These are phyloP conservation scores for Penicillium decumbens DNA, from an alignment of 2,329 filamentous ascomycete species.

Conservation along the genomic window DNA sequence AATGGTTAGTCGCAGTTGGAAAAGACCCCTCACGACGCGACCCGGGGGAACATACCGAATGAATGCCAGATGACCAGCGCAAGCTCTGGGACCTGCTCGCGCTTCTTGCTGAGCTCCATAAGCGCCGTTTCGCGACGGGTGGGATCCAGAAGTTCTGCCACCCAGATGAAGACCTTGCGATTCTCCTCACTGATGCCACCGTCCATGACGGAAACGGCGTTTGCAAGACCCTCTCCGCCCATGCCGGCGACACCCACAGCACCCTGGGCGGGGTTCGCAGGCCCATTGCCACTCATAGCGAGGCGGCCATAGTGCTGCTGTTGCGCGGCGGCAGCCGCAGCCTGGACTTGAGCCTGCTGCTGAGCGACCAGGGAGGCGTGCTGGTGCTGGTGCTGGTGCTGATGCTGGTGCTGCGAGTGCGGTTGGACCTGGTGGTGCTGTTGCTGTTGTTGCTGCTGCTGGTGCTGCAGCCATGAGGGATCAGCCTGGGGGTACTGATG, in stretches of 20 bases:
- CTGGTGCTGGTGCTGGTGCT: constrained; percentile 38
- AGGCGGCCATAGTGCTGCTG: constrained; percentile 67
- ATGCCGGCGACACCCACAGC: constrained; percentile 45
- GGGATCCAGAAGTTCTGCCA: constrained; percentile 84
- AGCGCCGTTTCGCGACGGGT: constrained; percentile 83
- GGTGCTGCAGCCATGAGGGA: constrained; percentile 42
- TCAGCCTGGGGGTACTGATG: constrained; percentile 50
- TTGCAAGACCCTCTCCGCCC: constrained; percentile 39
- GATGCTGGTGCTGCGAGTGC: constrained; percentile 37
- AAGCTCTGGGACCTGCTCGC: constrained; percentile 94
- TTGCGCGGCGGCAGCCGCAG: constrained; percentile 42
- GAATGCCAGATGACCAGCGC: constrained; percentile 98
- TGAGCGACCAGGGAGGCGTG: constrained; percentile 45
- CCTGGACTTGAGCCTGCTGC: constrained; percentile 54
- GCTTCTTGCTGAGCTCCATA: constrained; percentile 95
- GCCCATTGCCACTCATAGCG: constrained; percentile 58
- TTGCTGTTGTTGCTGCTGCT: constrained; percentile 33
- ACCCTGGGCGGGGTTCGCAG: constrained; percentile 32
- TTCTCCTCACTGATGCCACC: constrained; percentile 80
- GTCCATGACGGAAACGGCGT: constrained; percentile 49
- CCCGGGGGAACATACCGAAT: constrained; percentile 63
- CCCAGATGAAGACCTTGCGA: constrained; percentile 84
- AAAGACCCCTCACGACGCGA: constrained; percentile 13
- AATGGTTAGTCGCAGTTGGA: constrained; percentile 20
- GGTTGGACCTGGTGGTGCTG: constrained; percentile 39